These are phyloP conservation scores for Nepenthes alata DNA, from an alignment of 179 eudicot genomes.

Conservation along the genomic window DNA sequence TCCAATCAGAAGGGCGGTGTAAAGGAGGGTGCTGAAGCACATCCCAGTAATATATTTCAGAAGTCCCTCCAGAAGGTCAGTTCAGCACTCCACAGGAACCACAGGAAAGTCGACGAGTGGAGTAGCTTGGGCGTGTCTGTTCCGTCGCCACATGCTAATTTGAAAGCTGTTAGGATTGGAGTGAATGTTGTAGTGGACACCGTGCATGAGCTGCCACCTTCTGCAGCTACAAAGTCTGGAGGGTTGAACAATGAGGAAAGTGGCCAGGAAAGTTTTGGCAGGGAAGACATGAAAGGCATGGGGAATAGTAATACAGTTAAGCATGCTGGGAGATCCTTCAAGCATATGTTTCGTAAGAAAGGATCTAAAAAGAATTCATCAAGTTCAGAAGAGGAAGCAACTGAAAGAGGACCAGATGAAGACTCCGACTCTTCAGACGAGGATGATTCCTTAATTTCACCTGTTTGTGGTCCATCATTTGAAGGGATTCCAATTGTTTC, in stretches of 20 bases:
- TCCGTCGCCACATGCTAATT: slow-evolving; percentile 36
- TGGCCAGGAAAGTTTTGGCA: slow-evolving; percentile 23
- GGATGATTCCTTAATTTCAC: slow-evolving; percentile 12
- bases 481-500: slow-evolving; percentile 15
- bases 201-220: slow-evolving; percentile 10
- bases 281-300: slow-evolving; percentile 20
- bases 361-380: slow-evolving; percentile 20
- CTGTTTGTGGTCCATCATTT: not conserved
- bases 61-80: slow-evolving; percentile 52
- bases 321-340: slow-evolving; percentile 48
- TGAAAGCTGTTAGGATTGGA: slow-evolving; percentile 23
- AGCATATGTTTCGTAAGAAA: slow-evolving; percentile 33
- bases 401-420: not conserved
- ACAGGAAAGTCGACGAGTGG: slow-evolving; percentile 20
- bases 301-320: slow-evolving; percentile 36
- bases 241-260: slow-evolving; percentile 26
- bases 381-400: slow-evolving; percentile 4
- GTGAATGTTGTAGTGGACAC: slow-evolving; percentile 39
- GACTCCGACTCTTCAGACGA: slow-evolving; percentile 32
- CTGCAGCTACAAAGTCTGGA: slow-evolving; percentile 11
- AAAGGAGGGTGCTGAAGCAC: slow-evolving; percentile 26
- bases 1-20: slow-evolving; percentile 29
- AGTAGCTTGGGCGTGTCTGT: slow-evolving; percentile 10
- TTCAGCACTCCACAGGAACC: slow-evolving; percentile 36
- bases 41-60: slow-evolving; percentile 18